Evolutionary conservation across 2,329 filamentous ascomycete species (phyloP).

Genomic region (Neopestalotiopsis sp.): DNA sequence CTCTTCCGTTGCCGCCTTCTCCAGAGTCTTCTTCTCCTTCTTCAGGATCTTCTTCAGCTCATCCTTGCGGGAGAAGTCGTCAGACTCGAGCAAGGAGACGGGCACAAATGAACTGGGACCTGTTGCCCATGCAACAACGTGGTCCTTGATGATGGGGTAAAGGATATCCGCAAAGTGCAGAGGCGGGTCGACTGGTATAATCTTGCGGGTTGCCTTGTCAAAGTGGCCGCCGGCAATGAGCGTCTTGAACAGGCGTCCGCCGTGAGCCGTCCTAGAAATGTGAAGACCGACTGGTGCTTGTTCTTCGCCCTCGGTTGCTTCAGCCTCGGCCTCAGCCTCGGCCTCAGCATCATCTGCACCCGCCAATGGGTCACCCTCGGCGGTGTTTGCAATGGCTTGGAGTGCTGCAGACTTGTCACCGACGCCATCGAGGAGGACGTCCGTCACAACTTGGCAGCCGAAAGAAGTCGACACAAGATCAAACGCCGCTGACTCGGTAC

Average conservation of each 20-base stretch:
- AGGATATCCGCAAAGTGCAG: slow-evolving; percentile 81
- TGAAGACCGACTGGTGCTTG: slow-evolving; percentile 50
- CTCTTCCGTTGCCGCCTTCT: slow-evolving; percentile 68
- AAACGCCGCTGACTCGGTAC: slow-evolving; percentile 70
- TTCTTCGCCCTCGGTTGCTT: slow-evolving; percentile 38
- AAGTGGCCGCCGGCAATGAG: slow-evolving; percentile 89
- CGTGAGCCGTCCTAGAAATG: slow-evolving; percentile 64
- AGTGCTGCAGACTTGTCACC: slow-evolving; percentile 81
- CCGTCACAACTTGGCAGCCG: slow-evolving; percentile 84
- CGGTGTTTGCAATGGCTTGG: slow-evolving; percentile 68
- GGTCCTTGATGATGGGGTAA: slow-evolving; percentile 79
- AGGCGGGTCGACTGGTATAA: slow-evolving; percentile 75
- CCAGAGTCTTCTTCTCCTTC: slow-evolving; percentile 73
- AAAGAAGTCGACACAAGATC: slow-evolving; percentile 77
- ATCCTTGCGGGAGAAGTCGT: slow-evolving; percentile 69
- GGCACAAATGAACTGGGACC: slow-evolving; percentile 87
- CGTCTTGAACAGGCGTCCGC: slow-evolving; percentile 86
- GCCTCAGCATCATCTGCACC: slow-evolving; percentile 43
- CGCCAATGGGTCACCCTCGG: slow-evolving; percentile 57
- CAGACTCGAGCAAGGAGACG: slow-evolving; percentile 78
- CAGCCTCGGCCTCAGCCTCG: slow-evolving; percentile 30
- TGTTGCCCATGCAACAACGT: slow-evolving; percentile 83
- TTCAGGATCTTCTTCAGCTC: slow-evolving; percentile 73
- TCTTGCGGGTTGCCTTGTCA: slow-evolving; percentile 72
- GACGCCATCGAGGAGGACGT: slow-evolving; percentile 77